Evolutionary conservation across 2,329 filamentous ascomycete genomes (phyloP), one percentile per base, ranked within the genome.

Genomic region (Elsinoe necatrix): DNA sequence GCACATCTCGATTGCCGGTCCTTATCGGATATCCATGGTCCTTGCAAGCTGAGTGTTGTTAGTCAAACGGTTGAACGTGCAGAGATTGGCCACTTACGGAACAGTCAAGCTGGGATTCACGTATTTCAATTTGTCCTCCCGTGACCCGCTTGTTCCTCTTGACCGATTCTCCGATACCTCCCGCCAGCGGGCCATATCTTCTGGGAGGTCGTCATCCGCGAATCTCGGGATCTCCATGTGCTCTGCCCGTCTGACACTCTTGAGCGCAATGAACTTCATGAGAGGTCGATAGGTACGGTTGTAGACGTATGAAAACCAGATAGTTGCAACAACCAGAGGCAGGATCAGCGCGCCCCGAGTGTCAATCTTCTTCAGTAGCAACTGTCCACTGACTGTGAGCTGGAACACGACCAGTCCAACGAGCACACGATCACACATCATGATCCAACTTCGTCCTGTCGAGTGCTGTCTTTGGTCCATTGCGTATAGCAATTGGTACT

Each of bases 401-500:
- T 98, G 90, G 66, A 96, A 96, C 41, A 97, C 82, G 2, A 95
- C 73, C 8, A 96, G 73, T 1, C 93, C 93, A 21, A 96, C 75
- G 57, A 97, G 82, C 58, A 96, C 80, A 34, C 93, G 87, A 67
- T 93, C 89, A 72, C 90, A 95, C 61, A 98, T 95, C 80, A 98
- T 95, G 50, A 87, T 86, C 93, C 93, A 98, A 3, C 91, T 90
- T 60, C 86, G 84, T 18, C 95, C 95, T 0, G 92, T 97, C 14
- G 90, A 89, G 68, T 95, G 90, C 66, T 95, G 89, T 14, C 89
- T 87, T 69, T 97, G 92, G 65, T 97, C 91, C 93, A 98, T 98
- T 29, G 93, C 90, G 70, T 98, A 98, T 3, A 98, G 78, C 3
- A 98, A 77, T 74, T 98, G 95, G 72, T 98, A 98, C 70, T 96